phyloP scores from a whole-genome alignment of 306 rosid species.

The Trifolium pratense region DNA sequence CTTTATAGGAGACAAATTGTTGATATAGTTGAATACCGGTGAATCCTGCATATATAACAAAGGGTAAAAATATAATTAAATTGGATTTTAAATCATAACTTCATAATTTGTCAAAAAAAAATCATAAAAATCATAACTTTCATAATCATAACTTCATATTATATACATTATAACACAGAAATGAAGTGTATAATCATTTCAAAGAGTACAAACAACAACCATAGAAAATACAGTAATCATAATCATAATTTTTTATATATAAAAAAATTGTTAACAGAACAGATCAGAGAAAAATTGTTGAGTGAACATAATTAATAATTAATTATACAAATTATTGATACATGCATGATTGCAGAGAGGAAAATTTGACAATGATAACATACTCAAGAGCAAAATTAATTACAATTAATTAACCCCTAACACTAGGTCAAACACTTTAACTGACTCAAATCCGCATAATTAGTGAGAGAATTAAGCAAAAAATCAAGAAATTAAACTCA shows the following conservation, averaged over 20 bases:
- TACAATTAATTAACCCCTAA: not conserved
- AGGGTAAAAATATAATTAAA: conserved; percentile 16
- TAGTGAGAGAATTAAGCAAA: not conserved
- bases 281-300: conserved; percentile 14
- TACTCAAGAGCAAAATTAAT: conserved; percentile 8
- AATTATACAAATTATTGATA: not conserved
- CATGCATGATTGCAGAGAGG: conserved; percentile 25
- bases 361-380: not conserved
- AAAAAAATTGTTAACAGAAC: conserved; percentile 8
- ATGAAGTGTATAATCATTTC: conserved; percentile 8
- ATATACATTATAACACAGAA: not conserved
- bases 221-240: not conserved
- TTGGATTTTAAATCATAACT: conserved; percentile 10
- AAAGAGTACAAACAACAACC: not conserved
- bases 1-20: conserved; percentile 82
- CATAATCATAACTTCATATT: conserved; percentile 12
- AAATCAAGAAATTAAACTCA: conserved; percentile 2
- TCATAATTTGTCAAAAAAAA: too few relatives aligned
- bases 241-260: conserved; percentile 8
- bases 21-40: conserved; percentile 80
- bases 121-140: too few relatives aligned
- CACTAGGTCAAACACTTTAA: not conserved
- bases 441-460: not conserved
- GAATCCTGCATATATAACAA: conserved; percentile 72
- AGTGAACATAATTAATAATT: not conserved